Conservation (phyloP, 331 rosid genomes). For the Dryas integrifolia region DNA sequence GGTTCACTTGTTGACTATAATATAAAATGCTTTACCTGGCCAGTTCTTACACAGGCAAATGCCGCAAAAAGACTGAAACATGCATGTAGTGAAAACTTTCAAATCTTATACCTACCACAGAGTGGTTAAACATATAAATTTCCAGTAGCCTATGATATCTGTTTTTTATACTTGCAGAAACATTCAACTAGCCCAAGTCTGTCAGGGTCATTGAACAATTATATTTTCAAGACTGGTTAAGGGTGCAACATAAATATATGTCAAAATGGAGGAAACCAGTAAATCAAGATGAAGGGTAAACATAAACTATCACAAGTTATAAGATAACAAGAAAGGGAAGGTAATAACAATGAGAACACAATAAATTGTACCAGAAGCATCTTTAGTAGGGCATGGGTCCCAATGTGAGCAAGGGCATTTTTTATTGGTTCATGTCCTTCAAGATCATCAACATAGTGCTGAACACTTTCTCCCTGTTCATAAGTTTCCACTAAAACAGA, state of each 20-base stretch:
- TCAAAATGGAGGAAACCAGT: neutral
- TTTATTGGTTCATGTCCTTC: slow-evolving; percentile 60
- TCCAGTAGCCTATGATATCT: neutral
- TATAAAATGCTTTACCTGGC: neutral
- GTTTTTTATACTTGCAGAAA: neutral
- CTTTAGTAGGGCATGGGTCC: slow-evolving; percentile 71
- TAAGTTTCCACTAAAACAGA: slow-evolving; percentile 78
- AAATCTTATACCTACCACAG: neutral
- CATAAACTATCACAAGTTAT: neutral
- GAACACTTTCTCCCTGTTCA: slow-evolving; percentile 72
- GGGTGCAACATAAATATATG: neutral
- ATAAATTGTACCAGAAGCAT: slow-evolving; percentile 69
- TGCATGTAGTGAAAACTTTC: neutral
- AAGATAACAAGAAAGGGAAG: slow-evolving; percentile 11
- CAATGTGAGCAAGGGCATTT: slow-evolving; percentile 74
- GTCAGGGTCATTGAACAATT: neutral
- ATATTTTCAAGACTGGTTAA: neutral
- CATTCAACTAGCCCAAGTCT: neutral
- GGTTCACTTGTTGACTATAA: neutral
- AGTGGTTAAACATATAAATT: neutral
- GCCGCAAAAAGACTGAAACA: neutral
- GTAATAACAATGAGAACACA: slow-evolving; percentile 9
- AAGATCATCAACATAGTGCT: slow-evolving; percentile 59
- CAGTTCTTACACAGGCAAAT: neutral
- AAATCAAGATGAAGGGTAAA: neutral